Conservation (phyloP, 169 alveolate genomes). For the Plasmodium adleri region DNA sequence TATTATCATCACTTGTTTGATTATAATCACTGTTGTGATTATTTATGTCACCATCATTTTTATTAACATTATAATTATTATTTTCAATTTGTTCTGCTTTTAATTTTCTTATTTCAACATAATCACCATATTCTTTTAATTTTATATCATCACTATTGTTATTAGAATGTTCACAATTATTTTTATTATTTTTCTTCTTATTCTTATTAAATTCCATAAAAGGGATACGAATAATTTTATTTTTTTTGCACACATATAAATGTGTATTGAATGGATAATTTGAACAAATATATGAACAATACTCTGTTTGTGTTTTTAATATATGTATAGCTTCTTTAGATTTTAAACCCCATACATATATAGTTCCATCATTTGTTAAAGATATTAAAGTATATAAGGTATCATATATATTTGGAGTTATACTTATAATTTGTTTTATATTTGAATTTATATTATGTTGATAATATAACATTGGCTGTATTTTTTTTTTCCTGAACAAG, state of each 20-base stretch:
- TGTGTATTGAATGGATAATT: constrained; percentile 73
- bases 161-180: neutral
- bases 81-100: neutral
- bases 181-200: neutral
- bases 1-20: neutral
- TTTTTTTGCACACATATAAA: constrained; percentile 58
- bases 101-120: constrained; percentile 21
- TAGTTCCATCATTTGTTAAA: constrained; percentile 43
- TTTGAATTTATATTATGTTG: constrained; percentile 68
- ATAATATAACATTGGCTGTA: constrained; percentile 35
- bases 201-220: constrained; percentile 10
- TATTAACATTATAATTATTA: neutral
- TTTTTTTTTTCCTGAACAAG: constrained; percentile 57
- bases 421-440: constrained; percentile 53
- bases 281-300: constrained; percentile 63
- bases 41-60: neutral
- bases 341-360: constrained; percentile 65
- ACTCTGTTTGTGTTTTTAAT: constrained; percentile 43
- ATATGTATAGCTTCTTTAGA: constrained; percentile 36
- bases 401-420: constrained; percentile 60
- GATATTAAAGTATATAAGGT: constrained; percentile 50
- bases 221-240: constrained; percentile 66
- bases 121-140: constrained; percentile 15
- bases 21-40: too few relatives aligned
- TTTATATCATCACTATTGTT: neutral